Base-by-base conservation (phyloP, 1,284 basidiomycete genomes). In the Leccinum proximum region DNA sequence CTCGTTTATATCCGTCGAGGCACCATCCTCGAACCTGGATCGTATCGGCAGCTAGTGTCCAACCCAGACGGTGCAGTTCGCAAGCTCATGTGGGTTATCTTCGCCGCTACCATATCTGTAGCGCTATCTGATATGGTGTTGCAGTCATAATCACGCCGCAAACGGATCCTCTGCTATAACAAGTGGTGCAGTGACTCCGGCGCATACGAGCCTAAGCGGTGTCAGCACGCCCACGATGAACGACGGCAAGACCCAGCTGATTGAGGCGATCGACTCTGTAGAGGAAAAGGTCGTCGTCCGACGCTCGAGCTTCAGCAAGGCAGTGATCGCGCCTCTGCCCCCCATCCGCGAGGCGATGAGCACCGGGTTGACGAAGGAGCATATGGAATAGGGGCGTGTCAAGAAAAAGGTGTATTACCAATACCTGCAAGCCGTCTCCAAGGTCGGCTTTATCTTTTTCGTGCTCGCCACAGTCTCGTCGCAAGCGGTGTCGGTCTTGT, bases 1-100 rank as follows among this genome's bases (percentile, higher is more conserved):
- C 81, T 98, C 37, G 78, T 87, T 63, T 94, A 91, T 77, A 79
- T 98, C 40, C 89, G 93, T 26, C 84, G 88, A n/a, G 96, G 96
- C 11, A 88, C 94, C 71, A 88, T 98, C 64, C 77, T 96, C 30
- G 96, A 98, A 78, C 81, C 80, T 53, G 93, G 92, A 4, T 81
- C 87, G 0, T 96, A 91, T 72, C 76, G 79, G 8, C 79, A 82
- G 10, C 83, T 94, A 10, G 83, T 92, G 76, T 79, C 77, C 30
- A 86, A 91, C 69, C 76, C 82, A 1, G 82, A 88, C 7, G 84
- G 88, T 57, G 91, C 95, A 69, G 77, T 97, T 42, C 84, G 85
- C 73, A 92, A 91, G 72, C 84, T 98, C n/a, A 84, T 97, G 91
- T 89, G 71, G 75, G 89, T 76, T 54, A 58, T 59, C 11, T 54